Percentiles rank a stretch among this genome's conserved stretches.
Conservation (phyloP, 306 rosid species). For the Inga leiocalycina region DNA sequence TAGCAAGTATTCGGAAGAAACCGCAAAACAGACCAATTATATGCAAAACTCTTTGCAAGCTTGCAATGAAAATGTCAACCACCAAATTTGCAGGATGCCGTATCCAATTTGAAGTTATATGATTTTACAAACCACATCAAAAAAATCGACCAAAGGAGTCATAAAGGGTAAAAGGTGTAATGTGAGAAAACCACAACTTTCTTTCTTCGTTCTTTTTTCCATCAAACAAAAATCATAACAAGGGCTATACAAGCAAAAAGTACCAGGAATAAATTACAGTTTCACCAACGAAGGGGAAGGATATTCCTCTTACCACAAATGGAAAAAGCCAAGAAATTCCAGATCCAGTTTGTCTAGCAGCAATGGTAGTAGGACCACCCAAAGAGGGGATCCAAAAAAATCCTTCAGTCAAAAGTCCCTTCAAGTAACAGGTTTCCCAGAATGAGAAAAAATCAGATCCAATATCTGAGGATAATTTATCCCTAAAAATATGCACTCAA, state of each 20-base stretch:
- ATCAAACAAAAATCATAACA: not conserved
- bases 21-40: constrained; percentile 3
- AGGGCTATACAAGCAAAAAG: not conserved
- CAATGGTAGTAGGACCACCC: constrained; percentile 96
- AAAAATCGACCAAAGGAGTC: not conserved
- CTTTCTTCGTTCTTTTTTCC: not conserved
- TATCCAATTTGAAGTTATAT: not conserved
- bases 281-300: constrained; percentile 26
- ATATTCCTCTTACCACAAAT: constrained; percentile 74
- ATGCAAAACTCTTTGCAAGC: not conserved
- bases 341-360: constrained; percentile 97
- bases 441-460: constrained; percentile 34
- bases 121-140: constrained; percentile 18
- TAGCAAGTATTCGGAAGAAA: not conserved
- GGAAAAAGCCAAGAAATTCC: constrained; percentile 97
- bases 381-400: constrained; percentile 99
- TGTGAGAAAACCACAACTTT: not conserved
- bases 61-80: not conserved
- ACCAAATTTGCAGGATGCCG: not conserved
- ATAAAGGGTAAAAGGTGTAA: not conserved
- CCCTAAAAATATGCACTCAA: constrained; percentile 23
- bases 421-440: constrained; percentile 39
- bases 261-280: constrained; percentile 24
- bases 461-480: constrained; percentile 6
- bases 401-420: constrained; percentile 98